Conservation (phyloP, 495 filamentous ascomycete genomes). For the Tetracladium marchalianum region DNA sequence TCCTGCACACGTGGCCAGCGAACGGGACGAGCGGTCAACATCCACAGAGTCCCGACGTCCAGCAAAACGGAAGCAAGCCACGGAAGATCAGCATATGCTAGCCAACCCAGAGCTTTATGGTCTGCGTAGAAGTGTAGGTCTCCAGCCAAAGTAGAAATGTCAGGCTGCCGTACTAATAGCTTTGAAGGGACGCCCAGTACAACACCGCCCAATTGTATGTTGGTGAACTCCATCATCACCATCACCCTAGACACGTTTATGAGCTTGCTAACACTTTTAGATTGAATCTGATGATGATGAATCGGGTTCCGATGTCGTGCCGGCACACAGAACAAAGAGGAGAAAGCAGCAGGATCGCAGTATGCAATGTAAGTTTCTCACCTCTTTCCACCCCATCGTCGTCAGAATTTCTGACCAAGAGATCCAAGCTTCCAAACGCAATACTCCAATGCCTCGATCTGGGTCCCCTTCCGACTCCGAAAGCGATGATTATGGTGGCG, state of each 20-base stretch:
- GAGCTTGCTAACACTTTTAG: slow-evolving; percentile 9
- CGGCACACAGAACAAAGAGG: slow-evolving; percentile 35
- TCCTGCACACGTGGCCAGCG: slow-evolving; percentile 38
- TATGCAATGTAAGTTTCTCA: slow-evolving; percentile 27
- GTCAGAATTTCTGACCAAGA: slow-evolving; percentile 2
- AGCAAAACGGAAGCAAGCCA: slow-evolving; percentile 65
- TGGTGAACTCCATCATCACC: neutral
- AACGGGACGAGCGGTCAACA: slow-evolving; percentile 50
- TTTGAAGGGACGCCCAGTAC: slow-evolving; percentile 37
- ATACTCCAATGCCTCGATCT: slow-evolving; percentile 47
- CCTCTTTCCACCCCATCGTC: slow-evolving; percentile 10
- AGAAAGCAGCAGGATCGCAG: slow-evolving; percentile 39
- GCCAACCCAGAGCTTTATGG: slow-evolving; percentile 96
- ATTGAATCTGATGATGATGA: slow-evolving; percentile 22
- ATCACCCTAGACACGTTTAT: neutral
- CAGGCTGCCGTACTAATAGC: slow-evolving; percentile 25
- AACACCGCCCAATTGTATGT: slow-evolving; percentile 42
- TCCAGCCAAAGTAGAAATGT: slow-evolving; percentile 36
- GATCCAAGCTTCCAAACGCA: slow-evolving; percentile 52
- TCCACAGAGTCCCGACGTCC: slow-evolving; percentile 54
- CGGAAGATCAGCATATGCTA: slow-evolving; percentile 71
- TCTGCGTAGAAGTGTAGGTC: slow-evolving; percentile 75
- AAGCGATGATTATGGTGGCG: slow-evolving; percentile 65
- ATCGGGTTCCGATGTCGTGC: slow-evolving; percentile 55
- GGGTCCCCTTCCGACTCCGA: slow-evolving; percentile 52